Percentiles rank a stretch among this genome's conserved stretches.
These are phyloP conservation scores for Emericellopsis terricola DNA, from an alignment of 495 filamentous ascomycete species.

Conservation along the genomic window DNA sequence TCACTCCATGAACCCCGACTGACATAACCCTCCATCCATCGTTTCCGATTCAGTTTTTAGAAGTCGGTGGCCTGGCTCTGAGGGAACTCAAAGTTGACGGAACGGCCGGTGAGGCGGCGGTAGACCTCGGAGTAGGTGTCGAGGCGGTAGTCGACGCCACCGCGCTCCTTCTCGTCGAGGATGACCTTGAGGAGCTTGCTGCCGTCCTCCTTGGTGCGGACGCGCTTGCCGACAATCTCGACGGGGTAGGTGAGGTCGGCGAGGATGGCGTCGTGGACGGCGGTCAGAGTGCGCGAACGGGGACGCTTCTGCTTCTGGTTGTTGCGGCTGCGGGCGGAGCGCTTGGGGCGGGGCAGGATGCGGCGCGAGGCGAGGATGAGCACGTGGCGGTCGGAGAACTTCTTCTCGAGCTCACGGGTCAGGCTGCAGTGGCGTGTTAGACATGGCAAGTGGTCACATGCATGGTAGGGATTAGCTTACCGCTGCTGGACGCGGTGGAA, in stretches of 20 bases:
- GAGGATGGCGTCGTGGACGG: constrained; percentile 95
- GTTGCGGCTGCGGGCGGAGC: constrained; percentile 83
- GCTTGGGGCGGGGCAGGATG: constrained; percentile 95
- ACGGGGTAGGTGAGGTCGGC: constrained; percentile 95
- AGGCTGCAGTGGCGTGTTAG: constrained; percentile 38
- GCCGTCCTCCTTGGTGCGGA: constrained; percentile 91
- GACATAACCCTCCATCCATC: not conserved
- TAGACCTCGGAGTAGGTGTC: constrained; percentile 99
- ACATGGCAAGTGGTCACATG: constrained; percentile 4
- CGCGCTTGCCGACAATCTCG: constrained; percentile 97
- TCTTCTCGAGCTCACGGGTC: constrained; percentile 99
- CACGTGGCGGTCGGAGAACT: constrained; percentile 99
- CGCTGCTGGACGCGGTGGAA: constrained; percentile 99
- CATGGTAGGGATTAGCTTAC: constrained; percentile 33
- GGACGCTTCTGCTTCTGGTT: constrained; percentile 95
- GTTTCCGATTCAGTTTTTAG: no score
- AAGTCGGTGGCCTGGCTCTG: constrained; percentile 59
- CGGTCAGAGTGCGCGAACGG: constrained; percentile 87
- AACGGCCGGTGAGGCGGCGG: constrained; percentile 82
- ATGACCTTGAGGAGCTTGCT: constrained; percentile 95
- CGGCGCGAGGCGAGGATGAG: constrained; percentile 96
- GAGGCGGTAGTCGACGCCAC: constrained; percentile 93
- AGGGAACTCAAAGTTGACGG: constrained; percentile 94
- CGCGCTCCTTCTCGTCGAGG: constrained; percentile 98
- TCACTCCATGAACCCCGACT: not conserved